phyloP scores from a whole-genome alignment of 306 rosid genomes.

The Quercus agrifolia region DNA sequence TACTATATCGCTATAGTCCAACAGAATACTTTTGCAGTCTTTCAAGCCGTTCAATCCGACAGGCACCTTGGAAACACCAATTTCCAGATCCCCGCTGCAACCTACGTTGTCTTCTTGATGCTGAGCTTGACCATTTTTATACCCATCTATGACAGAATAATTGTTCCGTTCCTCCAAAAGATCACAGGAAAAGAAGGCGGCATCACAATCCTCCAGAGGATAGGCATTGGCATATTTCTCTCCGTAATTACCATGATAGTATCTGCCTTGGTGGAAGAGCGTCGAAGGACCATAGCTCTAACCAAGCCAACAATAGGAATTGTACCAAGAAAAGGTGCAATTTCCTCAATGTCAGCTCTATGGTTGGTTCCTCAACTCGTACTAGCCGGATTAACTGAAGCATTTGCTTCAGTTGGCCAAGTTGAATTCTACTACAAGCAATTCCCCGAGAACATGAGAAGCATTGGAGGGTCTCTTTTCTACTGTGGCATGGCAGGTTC shows the following conservation, averaged over 20 bases:
- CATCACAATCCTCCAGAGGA: slow-evolving; percentile 72
- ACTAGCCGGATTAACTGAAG: slow-evolving; percentile 55
- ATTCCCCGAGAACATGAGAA: slow-evolving; percentile 92
- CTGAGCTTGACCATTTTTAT: slow-evolving; percentile 53
- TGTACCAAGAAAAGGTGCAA: slow-evolving; percentile 57
- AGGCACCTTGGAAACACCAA: slow-evolving; percentile 42
- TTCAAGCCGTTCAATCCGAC: slow-evolving; percentile 84
- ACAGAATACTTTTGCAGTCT: slow-evolving; percentile 52
- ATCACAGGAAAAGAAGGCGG: slow-evolving; percentile 63
- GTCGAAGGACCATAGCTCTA: slow-evolving; percentile 47
- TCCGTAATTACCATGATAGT: slow-evolving; percentile 41
- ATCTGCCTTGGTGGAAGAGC: slow-evolving; percentile 54
- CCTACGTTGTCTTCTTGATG: slow-evolving; percentile 60
- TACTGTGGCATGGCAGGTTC: slow-evolving; percentile 64
- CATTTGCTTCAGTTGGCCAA: slow-evolving; percentile 59
- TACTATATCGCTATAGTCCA: slow-evolving; percentile 43
- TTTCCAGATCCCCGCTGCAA: slow-evolving; percentile 69
- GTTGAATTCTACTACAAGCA: slow-evolving; percentile 79
- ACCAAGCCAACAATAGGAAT: slow-evolving; percentile 45
- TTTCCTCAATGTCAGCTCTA: slow-evolving; percentile 73
- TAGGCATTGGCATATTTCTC: slow-evolving; percentile 66
- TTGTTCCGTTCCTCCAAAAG: slow-evolving; percentile 54
- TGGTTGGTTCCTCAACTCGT: slow-evolving; percentile 71
- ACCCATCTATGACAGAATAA: slow-evolving; percentile 59
- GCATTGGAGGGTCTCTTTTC: slow-evolving; percentile 67